Evolutionary conservation across 2,329 filamentous ascomycete species (phyloP).

Genomic region (Calonectria montana): DNA sequence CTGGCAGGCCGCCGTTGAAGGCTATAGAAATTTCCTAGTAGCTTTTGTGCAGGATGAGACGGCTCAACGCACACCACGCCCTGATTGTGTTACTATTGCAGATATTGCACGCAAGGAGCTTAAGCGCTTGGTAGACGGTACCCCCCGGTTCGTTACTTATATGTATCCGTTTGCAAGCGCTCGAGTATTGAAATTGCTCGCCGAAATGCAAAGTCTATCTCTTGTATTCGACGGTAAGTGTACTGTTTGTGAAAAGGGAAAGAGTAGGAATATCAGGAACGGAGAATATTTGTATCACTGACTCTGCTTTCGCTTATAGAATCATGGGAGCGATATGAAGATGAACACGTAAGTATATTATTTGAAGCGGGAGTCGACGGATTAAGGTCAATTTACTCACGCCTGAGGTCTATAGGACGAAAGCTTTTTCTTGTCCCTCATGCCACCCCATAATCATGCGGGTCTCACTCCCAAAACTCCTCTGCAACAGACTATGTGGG

Average conservation of each 20-base stretch:
- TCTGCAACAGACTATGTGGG: neutral
- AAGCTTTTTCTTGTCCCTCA: neutral
- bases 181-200: neutral
- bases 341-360: neutral
- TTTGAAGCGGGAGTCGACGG: too few species aligned
- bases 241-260: too few species aligned
- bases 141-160: neutral
- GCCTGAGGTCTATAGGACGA: neutral
- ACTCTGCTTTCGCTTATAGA: neutral
- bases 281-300: neutral
- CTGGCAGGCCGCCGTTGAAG: neutral
- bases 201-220: neutral
- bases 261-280: too few species aligned
- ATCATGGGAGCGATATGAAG: neutral
- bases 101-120: neutral
- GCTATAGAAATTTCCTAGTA: neutral
- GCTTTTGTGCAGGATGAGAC: neutral
- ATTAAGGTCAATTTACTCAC: neutral
- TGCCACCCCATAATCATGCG: neutral
- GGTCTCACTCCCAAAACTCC: neutral
- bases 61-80: neutral
- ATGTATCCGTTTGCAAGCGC: neutral
- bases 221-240: neutral
- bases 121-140: neutral
- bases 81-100: neutral